These are phyloP conservation scores for Pythium grandisporangium DNA, from an alignment of 352 stramenopile species.

Conservation along the genomic window DNA sequence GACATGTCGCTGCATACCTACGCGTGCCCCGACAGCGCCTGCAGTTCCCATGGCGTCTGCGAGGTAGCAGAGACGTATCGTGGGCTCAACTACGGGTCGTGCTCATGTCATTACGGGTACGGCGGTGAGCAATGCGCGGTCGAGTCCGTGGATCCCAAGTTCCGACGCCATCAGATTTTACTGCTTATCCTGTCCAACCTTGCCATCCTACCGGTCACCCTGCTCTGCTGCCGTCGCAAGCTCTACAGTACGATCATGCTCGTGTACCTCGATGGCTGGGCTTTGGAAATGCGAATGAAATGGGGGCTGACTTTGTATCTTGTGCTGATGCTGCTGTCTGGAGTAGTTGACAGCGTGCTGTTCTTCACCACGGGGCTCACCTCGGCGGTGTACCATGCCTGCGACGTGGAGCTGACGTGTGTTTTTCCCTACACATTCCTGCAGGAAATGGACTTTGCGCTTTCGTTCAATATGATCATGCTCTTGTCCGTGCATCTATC, in stretches of 20 bases:
- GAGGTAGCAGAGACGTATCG: slow-evolving; percentile 16
- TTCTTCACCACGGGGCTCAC: slow-evolving; percentile 20
- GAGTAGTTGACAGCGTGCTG: slow-evolving; percentile 23
- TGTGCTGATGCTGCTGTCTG: too few species aligned
- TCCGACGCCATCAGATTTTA: slow-evolving; percentile 16
- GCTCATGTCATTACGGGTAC: slow-evolving; percentile 25
- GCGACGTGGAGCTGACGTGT: slow-evolving; percentile 23
- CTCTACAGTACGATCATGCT: slow-evolving; percentile 18
- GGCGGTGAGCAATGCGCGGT: slow-evolving; percentile 19
- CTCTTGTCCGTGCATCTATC: slow-evolving; percentile 26
- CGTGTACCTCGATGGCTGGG: neutral
- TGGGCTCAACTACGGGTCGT: slow-evolving; percentile 20
- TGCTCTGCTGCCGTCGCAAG: slow-evolving; percentile 19
- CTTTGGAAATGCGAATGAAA: too few species aligned
- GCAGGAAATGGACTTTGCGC: slow-evolving; percentile 30
- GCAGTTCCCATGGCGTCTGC: slow-evolving; percentile 18
- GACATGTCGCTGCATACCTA: slow-evolving; percentile 17
- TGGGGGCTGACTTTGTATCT: too few species aligned
- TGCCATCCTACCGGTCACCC: slow-evolving; percentile 19
- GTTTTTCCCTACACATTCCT: slow-evolving; percentile 24
- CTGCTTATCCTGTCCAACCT: slow-evolving; percentile 24
- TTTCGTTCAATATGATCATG: slow-evolving; percentile 36
- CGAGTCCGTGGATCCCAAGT: slow-evolving; percentile 5
- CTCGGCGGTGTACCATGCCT: slow-evolving; percentile 27
- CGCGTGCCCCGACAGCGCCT: slow-evolving; percentile 13